Evolutionary conservation across 1,284 basidiomycete genomes (phyloP), one percentile per base, ranked within the genome.

Genomic region (Laetiporus sulphureus): DNA sequence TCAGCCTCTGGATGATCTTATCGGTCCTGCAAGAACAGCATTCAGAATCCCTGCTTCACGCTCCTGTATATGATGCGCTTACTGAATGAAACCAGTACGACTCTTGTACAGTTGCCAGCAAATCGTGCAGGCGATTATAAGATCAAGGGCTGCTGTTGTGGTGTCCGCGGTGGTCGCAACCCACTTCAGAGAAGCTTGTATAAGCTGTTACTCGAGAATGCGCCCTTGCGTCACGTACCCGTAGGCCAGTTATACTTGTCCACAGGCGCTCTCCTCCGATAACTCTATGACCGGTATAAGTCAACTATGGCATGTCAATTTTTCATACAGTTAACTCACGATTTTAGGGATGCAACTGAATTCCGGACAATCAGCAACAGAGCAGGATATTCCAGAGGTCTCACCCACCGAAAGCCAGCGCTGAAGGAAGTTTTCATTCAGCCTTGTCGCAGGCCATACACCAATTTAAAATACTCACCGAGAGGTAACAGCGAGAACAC

Each of bases 81-180:
- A 38, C 36, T 22, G 24, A 15, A 8, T 18, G 36, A 38, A 27
- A 5, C 36, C 36, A 27, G 36, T 25, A 38, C 36, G 36, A 22
- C 16, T 27, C 11, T 24, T 6, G 23, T 23, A 15, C 23, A 38
- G 16, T 27, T 38, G 22, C 13, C 24, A 6, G 23, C 36, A 38
- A 2, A 38, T 38, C 5, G 36, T 27, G 18, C 7, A 13, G 12
- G 36, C 16, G 23, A 38, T 38, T 8, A 38, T 13, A 5, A 38
- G 1, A 21, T 38, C 36, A 8, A 38, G 22, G 7, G 15, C 36
- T 15, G 23, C 5, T 24, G 36, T 25, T 5, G 23, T 38, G 5
- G 19, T 11, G 18, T 25, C 23, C 19, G 8, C 21, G 5, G 23
- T 16, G 6, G 5, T 21, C 16, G 36, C 13, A 23, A 27, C 8